A percentile compares a stretch with the other conserved stretches of the same genome.
These are phyloP conservation scores for Pestalotiopsis sp. DNA, from an alignment of 2,329 filamentous ascomycete genomes.

Conservation along the genomic window DNA sequence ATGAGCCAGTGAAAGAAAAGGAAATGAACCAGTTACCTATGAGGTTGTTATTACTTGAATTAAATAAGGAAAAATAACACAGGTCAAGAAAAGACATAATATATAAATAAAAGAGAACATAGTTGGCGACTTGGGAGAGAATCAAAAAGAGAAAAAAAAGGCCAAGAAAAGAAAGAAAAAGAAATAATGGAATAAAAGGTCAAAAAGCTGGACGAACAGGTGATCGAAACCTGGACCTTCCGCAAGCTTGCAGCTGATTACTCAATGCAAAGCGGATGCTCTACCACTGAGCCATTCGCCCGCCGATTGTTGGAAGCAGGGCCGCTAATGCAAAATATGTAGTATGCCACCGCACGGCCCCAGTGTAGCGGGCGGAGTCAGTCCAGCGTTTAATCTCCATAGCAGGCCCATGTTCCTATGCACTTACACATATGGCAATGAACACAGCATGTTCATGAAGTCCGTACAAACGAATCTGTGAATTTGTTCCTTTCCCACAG, in stretches of 20 bases:
- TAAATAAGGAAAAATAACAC: no score
- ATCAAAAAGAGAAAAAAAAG: neutral
- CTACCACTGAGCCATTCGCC: slow-evolving; percentile 29
- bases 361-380: neutral
- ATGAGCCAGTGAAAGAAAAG: neutral
- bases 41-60: no score
- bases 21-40: neutral
- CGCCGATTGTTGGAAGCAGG: neutral
- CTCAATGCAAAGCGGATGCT: slow-evolving; percentile 35
- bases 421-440: no score
- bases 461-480: no score
- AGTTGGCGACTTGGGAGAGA: neutral
- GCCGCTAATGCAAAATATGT: neutral
- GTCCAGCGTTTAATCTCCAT: no score
- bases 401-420: no score
- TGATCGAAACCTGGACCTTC: slow-evolving; percentile 36
- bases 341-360: neutral
- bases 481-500: no score
- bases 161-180: neutral
- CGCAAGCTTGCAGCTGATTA: slow-evolving; percentile 18
- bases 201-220: slow-evolving; percentile 26
- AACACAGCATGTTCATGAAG: no score
- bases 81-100: no score
- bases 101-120: no score
- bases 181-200: slow-evolving; percentile 1